Base-by-base conservation (phyloP, 805 yeast genomes). In the Tetrapisispora nanseiensis region DNA sequence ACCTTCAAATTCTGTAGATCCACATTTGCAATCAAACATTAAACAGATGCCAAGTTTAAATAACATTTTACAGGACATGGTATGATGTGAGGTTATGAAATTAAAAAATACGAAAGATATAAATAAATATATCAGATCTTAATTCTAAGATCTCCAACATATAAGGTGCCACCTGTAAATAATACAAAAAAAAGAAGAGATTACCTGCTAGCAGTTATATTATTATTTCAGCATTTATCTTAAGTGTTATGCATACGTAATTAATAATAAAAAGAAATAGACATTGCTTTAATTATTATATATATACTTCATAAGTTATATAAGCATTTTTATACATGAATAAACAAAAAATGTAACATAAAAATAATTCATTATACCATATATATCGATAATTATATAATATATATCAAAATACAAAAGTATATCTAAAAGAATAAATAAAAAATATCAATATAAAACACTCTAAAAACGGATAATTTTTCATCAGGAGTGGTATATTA, bases 1-100 rank as follows among this genome's bases (percentile, higher is more conserved):
- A 4, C 20, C 37, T 11, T 22, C 44, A 13, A 34, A 37, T 11
- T 15, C 36, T 24, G 29, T 35, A 11, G 33, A 39, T 22, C 10
- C 32, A 27, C 40, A 38, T 36, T 15, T 28, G 16, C 22, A 22
- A 32, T n/a, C 32, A 24, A n/a, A 29, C 37, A 24, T 30, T 12
- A 39, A 39, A 27, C 42, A 45, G 13, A 37, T 54, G 33, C 55
- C 57, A 10, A 49, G 51, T 39, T 44, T 54, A 12, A 51, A 51
- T 38, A 46, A 50, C 21, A 46, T 54, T 13, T 44, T 54, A 30
- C 48, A 51, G 28, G 47, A 51, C 39, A 46, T 45, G 24, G 36
- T 44, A 21, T 42, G 33, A 24, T 27, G n/a, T n/a, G n/a, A n/a
- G n/a, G n/a, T n/a, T n/a, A n/a, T 28, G 34, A 29, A 4, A 18